Evolutionary conservation across 1,284 basidiomycete species (phyloP).

Genomic region (Boletus smithii): DNA sequence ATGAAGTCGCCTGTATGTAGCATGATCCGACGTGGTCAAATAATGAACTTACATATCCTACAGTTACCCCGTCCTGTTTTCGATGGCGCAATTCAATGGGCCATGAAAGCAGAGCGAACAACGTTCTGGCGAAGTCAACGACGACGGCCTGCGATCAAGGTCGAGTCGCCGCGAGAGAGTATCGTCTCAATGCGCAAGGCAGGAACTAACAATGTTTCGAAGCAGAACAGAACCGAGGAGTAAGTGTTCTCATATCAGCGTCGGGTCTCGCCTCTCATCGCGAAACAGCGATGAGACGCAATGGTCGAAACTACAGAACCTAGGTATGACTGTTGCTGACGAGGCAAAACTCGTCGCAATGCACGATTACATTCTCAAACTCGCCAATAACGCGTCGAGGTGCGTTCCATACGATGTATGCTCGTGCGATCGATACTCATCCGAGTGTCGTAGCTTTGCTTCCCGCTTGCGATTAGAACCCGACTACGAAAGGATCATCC

Average conservation of each 20-base stretch:
- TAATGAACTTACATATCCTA: background rate
- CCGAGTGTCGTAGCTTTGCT: slow-evolving; percentile 50
- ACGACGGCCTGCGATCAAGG: slow-evolving; percentile 44
- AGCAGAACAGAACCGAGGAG: slow-evolving; percentile 71
- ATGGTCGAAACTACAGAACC: slow-evolving; percentile 67
- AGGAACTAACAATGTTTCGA: slow-evolving; percentile 40
- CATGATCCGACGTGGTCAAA: slow-evolving; percentile 6
- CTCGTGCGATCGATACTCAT: background rate
- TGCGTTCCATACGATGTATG: slow-evolving; percentile 25
- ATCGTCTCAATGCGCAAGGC: slow-evolving; percentile 58
- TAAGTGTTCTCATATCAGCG: slow-evolving; percentile 35
- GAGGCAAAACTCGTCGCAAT: slow-evolving; percentile 82
- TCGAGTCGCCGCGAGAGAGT: slow-evolving; percentile 67
- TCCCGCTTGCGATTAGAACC: slow-evolving; percentile 58
- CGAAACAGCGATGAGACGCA: slow-evolving; percentile 68
- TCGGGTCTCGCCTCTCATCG: background rate
- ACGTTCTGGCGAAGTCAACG: slow-evolving; percentile 71
- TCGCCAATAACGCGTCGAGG: slow-evolving; percentile 69
- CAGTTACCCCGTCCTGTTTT: slow-evolving; percentile 80
- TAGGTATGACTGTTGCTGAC: slow-evolving; percentile 79
- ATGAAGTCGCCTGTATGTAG: slow-evolving; percentile 74
- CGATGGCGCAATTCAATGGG: slow-evolving; percentile 86
- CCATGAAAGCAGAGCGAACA: slow-evolving; percentile 72
- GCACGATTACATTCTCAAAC: slow-evolving; percentile 84
- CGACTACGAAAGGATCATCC: slow-evolving; percentile 62